Percentiles rank a stretch among this genome's conserved stretches.
Evolutionary conservation across 306 rosid genomes (phyloP).

Genomic region (Vigna reflexopilosa): DNA sequence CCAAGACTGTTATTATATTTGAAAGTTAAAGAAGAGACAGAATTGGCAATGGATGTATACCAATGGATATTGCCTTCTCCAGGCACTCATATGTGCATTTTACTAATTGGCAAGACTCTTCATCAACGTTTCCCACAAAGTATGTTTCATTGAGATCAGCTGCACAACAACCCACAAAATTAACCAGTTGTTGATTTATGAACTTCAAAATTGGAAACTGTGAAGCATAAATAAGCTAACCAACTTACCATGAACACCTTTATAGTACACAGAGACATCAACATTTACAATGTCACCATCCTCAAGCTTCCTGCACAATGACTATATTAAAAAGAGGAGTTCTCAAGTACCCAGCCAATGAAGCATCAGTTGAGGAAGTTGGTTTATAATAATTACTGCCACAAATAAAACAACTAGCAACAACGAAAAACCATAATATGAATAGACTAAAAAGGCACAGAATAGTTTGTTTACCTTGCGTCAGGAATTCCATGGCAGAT

Average conservation of each 20-base stretch:
- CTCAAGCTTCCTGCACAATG: conserved; percentile 81
- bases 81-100: conserved; percentile 89
- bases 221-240: conserved; percentile 3
- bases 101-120: conserved; percentile 78
- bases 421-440: neutral
- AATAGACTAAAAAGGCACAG: neutral
- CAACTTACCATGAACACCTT: conserved; percentile 86
- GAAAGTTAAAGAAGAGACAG: conserved; percentile 9
- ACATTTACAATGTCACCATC: conserved; percentile 94
- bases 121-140: conserved; percentile 95
- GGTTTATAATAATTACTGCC: neutral
- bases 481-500: conserved; percentile 99
- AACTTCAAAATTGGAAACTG: neutral
- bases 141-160: conserved; percentile 97
- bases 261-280: conserved; percentile 86
- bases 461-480: conserved; percentile 67
- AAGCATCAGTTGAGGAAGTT: neutral
- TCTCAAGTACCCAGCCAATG: neutral
- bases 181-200: neutral
- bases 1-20: neutral
- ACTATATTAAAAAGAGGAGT: conserved; percentile 25
- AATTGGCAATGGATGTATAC: conserved; percentile 49
- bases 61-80: conserved; percentile 93
- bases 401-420: neutral
- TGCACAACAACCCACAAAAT: conserved; percentile 45